Percentiles rank a stretch among this genome's conserved stretches.
phyloP scores from a whole-genome alignment of 352 stramenopile species.

The Phytophthora idaei region DNA sequence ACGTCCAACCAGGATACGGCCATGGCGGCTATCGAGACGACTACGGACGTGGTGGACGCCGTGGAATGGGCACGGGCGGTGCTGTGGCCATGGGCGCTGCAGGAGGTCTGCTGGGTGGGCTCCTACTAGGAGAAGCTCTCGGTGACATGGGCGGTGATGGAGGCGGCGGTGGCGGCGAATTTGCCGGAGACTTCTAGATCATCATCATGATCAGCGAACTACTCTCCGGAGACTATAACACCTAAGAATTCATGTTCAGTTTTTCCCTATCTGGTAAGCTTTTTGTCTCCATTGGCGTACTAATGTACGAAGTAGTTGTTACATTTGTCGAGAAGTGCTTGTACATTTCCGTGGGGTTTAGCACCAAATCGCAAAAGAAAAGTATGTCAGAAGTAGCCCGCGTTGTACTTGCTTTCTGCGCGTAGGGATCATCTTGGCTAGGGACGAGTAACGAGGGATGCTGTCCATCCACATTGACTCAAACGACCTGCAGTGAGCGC shows the following conservation, averaged over 20 bases:
- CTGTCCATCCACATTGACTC: too few relatives aligned
- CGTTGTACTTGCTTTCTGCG: too few relatives aligned
- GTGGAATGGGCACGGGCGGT: conserved; percentile 45
- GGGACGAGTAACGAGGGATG: too few relatives aligned
- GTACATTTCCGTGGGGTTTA: too few relatives aligned
- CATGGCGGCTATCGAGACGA: conserved; percentile 28
- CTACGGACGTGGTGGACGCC: conserved; percentile 33
- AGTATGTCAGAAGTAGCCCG: too few relatives aligned
- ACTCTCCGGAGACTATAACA: conserved; percentile 4
- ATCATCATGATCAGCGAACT: conserved; percentile 5
- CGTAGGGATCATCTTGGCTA: too few relatives aligned
- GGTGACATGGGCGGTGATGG: conserved; percentile 40
- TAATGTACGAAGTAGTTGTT: too few relatives aligned
- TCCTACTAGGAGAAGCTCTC: conserved; percentile 46
- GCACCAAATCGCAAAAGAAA: too few relatives aligned
- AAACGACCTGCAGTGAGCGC: too few relatives aligned
- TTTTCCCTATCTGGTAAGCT: not conserved
- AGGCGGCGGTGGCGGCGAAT: conserved; percentile 31
- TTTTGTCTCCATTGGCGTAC: too few relatives aligned
- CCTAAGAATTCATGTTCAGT: not conserved
- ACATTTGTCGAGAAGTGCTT: too few relatives aligned
- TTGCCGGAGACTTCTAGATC: conserved; percentile 43
- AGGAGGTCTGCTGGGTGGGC: conserved; percentile 43
- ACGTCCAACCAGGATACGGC: conserved; percentile 38
- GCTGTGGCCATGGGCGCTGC: conserved; percentile 46